Conservation (phyloP, 441 rosid genomes). For the Eutrema salsugineum region DNA sequence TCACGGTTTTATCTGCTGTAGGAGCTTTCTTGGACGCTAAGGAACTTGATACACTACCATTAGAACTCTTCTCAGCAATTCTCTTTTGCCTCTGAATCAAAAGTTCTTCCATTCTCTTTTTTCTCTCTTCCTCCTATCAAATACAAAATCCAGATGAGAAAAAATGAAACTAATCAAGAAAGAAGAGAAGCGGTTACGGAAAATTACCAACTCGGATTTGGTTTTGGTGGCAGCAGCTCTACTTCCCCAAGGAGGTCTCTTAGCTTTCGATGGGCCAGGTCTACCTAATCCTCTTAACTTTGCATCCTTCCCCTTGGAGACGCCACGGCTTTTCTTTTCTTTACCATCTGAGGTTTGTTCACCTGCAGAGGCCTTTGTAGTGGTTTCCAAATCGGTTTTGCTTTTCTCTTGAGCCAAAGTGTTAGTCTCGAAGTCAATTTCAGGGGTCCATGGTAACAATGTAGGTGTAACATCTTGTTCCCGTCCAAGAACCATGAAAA, state of each 20-base stretch:
- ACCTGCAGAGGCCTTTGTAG: conserved; percentile 28
- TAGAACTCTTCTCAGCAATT: conserved; percentile 79
- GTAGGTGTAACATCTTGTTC: conserved; percentile 49
- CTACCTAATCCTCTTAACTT: conserved; percentile 52
- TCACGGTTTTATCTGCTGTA: conserved; percentile 28
- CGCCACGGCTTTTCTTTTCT: conserved; percentile 35
- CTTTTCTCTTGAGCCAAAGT: conserved; percentile 39
- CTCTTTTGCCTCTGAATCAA: conserved; percentile 79
- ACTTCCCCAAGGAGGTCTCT: conserved; percentile 61
- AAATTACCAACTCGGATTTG: conserved; percentile 64
- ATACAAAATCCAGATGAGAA: conserved; percentile 10
- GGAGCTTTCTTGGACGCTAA: conserved; percentile 39
- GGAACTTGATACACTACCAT: conserved; percentile 33
- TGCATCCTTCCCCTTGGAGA: conserved; percentile 46
- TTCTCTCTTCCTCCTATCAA: conserved; percentile 78
- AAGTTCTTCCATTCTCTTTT: conserved; percentile 77
- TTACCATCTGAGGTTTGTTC: conserved; percentile 36
- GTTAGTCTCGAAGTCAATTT: conserved; percentile 60
- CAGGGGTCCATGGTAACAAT: conserved; percentile 66
- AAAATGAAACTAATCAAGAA: not conserved
- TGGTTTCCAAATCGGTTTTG: conserved; percentile 32
- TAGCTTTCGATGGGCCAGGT: conserved; percentile 47
- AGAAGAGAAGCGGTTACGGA: not conserved
- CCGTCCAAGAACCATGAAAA: conserved; percentile 84
- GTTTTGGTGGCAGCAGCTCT: conserved; percentile 46